Evolutionary conservation across 352 stramenopile genomes (phyloP), one percentile per base, ranked within the genome.

Genomic region (Phytophthora niederhauseri): DNA sequence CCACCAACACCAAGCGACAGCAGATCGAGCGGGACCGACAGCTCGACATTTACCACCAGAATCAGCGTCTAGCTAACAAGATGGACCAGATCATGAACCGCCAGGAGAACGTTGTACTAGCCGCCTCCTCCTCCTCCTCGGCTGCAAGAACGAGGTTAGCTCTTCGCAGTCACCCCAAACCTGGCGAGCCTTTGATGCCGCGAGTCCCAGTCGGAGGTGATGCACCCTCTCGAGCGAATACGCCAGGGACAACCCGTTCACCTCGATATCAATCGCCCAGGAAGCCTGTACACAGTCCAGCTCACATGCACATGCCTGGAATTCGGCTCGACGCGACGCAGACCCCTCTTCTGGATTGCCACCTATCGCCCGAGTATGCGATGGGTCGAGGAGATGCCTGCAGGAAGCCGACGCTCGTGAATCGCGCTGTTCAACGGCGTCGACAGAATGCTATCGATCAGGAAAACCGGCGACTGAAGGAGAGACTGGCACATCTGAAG

Each of bases 51-150:
- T 89, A 81, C 22, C 52, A 73, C 17, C 80, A 93, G 64, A 94
- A 94, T 67, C 84, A 91, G 70, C 78, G 77, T 2, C 75, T 94
- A 15, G 82, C 78, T 55, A 73, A 71, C 66, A 92, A 87, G 41
- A 93, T 94, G 86, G 74, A 90, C 20, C 73, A 88, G 46, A 94
- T 94, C 36, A 58, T 84, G 57, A 72, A 84, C 22, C 81, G 84
- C 17, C 78, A 89, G 31, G 84, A 92, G 36, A 91, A 89, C 56
- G 63, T 75, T n/a, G 45, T 85, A 12, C 64, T 92, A 3, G 84
- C 80, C 9, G 69, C 71, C 0, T 80, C 72, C 4, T 84, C 72
- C 4, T 84, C 70, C 4, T 62, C 43, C 2, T 60, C 68, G 6
- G 66, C 55, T 50, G 66, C 55, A 36, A 49, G 53, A 60, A 26